Percentiles rank a stretch among this genome's conserved stretches.
Evolutionary conservation across 2,329 filamentous ascomycete species (phyloP).

Genomic region (Penicillium fuscoglaucum): DNA sequence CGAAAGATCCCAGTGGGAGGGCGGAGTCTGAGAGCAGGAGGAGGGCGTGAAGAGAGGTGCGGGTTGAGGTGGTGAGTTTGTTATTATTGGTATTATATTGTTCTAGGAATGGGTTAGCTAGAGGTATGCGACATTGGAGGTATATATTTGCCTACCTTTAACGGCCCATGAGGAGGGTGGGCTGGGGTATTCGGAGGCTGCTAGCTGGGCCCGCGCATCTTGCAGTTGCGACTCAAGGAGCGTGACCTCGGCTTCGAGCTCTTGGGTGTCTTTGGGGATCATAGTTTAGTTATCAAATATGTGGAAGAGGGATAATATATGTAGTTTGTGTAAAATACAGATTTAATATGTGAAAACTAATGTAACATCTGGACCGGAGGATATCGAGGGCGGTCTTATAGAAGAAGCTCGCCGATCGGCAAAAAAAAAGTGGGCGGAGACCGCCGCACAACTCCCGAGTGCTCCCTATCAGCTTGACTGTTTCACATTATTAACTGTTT

Average conservation of each 20-base stretch:
- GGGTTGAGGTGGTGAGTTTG: conserved; percentile 5
- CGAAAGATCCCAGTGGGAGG: conserved; percentile 64
- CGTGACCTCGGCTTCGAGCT: conserved; percentile 43
- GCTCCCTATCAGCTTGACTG: conserved; percentile 23
- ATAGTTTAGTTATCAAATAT: conserved; percentile 19
- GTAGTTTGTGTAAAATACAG: conserved; percentile 3
- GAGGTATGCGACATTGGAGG: background rate
- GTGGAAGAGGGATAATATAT: background rate
- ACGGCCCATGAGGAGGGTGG: conserved; percentile 23
- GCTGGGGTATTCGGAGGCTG: conserved; percentile 19
- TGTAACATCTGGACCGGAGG: background rate
- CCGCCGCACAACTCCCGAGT: conserved; percentile 19
- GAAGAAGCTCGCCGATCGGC: conserved; percentile 12
- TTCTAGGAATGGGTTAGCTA: conserved; percentile 5
- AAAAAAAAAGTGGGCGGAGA: conserved; percentile 22
- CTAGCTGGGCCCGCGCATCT: conserved; percentile 47
- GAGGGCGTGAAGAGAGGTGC: conserved; percentile 51
- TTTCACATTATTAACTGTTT: conserved; percentile 1
- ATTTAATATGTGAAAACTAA: background rate
- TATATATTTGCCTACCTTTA: conserved; percentile 1
- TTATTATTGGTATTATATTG: conserved; percentile 12
- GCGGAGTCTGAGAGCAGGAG: conserved; percentile 65
- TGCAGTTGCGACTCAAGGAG: conserved; percentile 51
- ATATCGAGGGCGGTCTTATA: background rate
- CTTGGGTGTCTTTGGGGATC: conserved; percentile 21